phyloP scores from a whole-genome alignment of 2,329 filamentous ascomycete genomes.

The Neurospora crassa region DNA sequence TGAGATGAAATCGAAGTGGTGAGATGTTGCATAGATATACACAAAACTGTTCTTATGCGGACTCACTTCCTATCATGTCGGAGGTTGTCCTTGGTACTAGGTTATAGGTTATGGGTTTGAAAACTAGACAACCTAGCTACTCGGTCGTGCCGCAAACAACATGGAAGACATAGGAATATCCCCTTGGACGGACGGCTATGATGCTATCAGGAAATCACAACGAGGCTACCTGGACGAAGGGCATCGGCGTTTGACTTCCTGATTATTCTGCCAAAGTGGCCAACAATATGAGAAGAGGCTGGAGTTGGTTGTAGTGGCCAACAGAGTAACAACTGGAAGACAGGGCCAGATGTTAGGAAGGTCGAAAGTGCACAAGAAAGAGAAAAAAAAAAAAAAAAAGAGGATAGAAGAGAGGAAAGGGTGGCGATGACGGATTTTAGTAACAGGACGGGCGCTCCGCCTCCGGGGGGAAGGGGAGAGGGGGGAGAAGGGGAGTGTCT shows the following conservation, averaged over 20 bases:
- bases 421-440: background rate
- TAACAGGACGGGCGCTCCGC: background rate
- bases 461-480: background rate
- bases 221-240: background rate
- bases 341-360: conserved; percentile 11
- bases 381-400: conserved; percentile 21
- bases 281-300: background rate
- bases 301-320: background rate
- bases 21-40: background rate
- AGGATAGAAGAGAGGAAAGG: background rate
- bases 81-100: background rate
- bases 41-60: background rate
- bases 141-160: too few relatives aligned
- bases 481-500: background rate
- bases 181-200: background rate
- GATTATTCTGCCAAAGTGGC: background rate
- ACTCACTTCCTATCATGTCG: background rate
- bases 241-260: background rate
- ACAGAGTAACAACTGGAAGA: conserved; percentile 1
- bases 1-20: background rate
- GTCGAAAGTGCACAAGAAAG: conserved; percentile 19
- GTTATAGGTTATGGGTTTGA: background rate
- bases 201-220: background rate
- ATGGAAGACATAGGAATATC: too few relatives aligned
- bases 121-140: background rate